Conservation (phyloP, 164 flowering plant genomes). For the Platanus orientalis region DNA sequence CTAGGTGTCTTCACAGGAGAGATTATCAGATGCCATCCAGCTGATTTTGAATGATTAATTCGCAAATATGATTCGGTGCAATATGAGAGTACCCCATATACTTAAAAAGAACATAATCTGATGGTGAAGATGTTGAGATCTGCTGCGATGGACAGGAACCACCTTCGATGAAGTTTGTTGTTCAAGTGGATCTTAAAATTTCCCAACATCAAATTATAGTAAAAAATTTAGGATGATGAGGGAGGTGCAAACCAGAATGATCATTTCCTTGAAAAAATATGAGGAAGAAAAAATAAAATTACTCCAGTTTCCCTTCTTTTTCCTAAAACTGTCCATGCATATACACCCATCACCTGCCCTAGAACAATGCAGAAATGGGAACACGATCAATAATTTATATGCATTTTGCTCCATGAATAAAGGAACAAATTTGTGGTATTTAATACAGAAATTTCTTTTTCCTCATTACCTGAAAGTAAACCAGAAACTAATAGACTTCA, state of each 20-base stretch:
- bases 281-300: neutral
- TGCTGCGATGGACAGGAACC: too few relatives aligned
- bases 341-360: neutral
- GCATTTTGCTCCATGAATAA: constrained; percentile 10
- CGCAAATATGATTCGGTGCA: too few relatives aligned
- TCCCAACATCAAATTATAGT: neutral
- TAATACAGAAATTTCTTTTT: constrained; percentile 16
- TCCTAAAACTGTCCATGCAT: neutral
- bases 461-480: neutral
- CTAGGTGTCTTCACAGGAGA: too few relatives aligned
- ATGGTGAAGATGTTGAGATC: neutral
- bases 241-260: constrained; percentile 1
- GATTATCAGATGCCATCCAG: too few relatives aligned
- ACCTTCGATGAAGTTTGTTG: too few relatives aligned
- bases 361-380: constrained; percentile 2
- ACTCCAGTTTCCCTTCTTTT: neutral
- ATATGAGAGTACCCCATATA: too few relatives aligned
- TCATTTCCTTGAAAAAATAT: neutral
- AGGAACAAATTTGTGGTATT: constrained; percentile 13
- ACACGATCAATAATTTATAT: neutral
- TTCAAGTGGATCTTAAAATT: neutral
- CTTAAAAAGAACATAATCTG: neutral
- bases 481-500: neutral
- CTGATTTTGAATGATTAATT: too few relatives aligned
- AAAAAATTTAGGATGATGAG: too few relatives aligned